Evolutionary conservation across 306 rosid species (phyloP).

Genomic region (Ziziphus jujuba): DNA sequence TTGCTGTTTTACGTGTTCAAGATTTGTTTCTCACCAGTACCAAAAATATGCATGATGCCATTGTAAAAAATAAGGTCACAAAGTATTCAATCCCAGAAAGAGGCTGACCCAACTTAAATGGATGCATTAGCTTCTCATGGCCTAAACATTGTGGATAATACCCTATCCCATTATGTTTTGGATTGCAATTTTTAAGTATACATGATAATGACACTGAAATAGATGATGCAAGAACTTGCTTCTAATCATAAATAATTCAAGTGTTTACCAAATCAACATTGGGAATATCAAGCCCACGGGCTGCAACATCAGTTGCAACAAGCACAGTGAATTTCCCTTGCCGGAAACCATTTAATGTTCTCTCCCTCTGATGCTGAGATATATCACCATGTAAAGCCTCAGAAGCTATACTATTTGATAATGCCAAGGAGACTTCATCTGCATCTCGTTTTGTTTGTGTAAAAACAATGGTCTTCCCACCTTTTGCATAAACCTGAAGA

Average conservation of each 20-base stretch:
- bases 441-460: constrained; percentile 97
- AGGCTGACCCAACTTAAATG: not conserved
- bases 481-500: constrained; percentile 91
- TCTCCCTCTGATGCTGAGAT: constrained; percentile 97
- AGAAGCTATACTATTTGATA: constrained; percentile 77
- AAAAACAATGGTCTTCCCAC: constrained; percentile 98
- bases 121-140: not conserved
- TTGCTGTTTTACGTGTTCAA: not conserved
- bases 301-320: constrained; percentile 98
- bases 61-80: not conserved
- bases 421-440: constrained; percentile 92
- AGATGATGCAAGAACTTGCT: constrained; percentile 2
- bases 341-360: constrained; percentile 93
- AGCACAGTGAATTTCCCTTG: constrained; percentile 98
- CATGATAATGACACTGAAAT: constrained; percentile 8
- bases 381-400: constrained; percentile 99
- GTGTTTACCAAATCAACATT: constrained; percentile 87
- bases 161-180: not conserved
- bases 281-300: constrained; percentile 98
- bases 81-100: not conserved
- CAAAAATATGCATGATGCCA: not conserved
- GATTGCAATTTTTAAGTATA: not conserved
- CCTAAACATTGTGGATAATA: not conserved
- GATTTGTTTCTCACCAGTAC: not conserved
- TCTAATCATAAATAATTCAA: constrained; percentile 17